These are phyloP conservation scores for Dioscorea cayenensis DNA, from an alignment of 116 monocot species.

Conservation along the genomic window DNA sequence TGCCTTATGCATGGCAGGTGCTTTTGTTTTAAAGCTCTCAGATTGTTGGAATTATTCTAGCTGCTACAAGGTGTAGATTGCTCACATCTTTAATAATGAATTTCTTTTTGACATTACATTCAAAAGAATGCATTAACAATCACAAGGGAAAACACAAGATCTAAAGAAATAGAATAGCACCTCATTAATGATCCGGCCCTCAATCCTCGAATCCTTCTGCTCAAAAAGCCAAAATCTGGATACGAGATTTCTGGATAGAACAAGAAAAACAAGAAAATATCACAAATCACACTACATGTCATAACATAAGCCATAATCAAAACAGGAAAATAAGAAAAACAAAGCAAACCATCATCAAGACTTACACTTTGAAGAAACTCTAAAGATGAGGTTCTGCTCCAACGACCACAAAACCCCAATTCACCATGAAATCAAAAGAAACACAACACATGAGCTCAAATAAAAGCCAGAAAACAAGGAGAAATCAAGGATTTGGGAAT, in stretches of 20 bases:
- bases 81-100: no score
- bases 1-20: no score
- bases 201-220: slow-evolving; percentile 60
- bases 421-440: neutral
- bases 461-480: neutral
- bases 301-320: neutral
- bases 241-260: slow-evolving; percentile 40
- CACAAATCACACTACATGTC: neutral
- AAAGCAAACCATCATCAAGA: neutral
- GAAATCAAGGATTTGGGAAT: neutral
- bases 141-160: no score
- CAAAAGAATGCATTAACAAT: no score
- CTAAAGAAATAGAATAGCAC: slow-evolving; percentile 4
- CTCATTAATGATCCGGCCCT: slow-evolving; percentile 51
- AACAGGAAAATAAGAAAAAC: neutral
- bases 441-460: neutral
- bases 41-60: no score
- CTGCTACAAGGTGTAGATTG: no score
- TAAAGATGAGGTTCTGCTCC: slow-evolving; percentile 51
- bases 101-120: no score
- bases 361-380: slow-evolving; percentile 58
- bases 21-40: no score
- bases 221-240: slow-evolving; percentile 68
- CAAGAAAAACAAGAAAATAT: neutral
- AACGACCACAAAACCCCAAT: slow-evolving; percentile 2